phyloP scores from a whole-genome alignment of 352 stramenopile species.

The Aphanomyces cochlioides region DNA sequence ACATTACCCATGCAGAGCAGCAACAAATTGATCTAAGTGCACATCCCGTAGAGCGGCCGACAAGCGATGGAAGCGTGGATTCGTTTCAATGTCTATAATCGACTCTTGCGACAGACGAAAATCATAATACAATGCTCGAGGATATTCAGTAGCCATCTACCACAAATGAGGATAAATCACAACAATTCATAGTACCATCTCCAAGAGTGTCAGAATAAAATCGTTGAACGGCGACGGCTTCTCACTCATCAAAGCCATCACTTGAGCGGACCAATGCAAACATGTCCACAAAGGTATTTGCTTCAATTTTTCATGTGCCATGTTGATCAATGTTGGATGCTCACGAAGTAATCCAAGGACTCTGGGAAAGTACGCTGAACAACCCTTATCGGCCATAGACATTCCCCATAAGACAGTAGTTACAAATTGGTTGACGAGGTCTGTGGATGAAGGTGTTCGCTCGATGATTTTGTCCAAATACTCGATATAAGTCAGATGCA shows the following conservation, averaged over 20 bases:
- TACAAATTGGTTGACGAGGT: slow-evolving; percentile 35
- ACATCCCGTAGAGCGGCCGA: slow-evolving; percentile 52
- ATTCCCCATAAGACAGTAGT: slow-evolving; percentile 70
- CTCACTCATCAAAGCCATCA: slow-evolving; percentile 66
- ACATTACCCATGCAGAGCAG: slow-evolving; percentile 41
- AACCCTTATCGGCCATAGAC: slow-evolving; percentile 54
- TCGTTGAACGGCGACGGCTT: slow-evolving; percentile 38
- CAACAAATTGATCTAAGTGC: slow-evolving; percentile 80
- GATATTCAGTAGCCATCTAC: slow-evolving; percentile 71
- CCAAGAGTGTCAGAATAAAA: slow-evolving; percentile 57
- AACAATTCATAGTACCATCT: slow-evolving; percentile 48
- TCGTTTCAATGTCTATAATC: slow-evolving; percentile 38
- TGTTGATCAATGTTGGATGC: slow-evolving; percentile 45
- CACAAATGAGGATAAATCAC: slow-evolving; percentile 9
- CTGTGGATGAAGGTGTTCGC: slow-evolving; percentile 32
- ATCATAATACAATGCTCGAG: slow-evolving; percentile 73
- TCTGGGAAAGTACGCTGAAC: slow-evolving; percentile 70
- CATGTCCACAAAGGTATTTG: slow-evolving; percentile 75
- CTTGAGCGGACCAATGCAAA: slow-evolving; percentile 67
- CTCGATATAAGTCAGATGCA: slow-evolving; percentile 46
- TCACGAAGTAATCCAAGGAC: slow-evolving; percentile 57
- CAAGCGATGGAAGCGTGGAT: slow-evolving; percentile 44
- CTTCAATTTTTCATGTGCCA: slow-evolving; percentile 44
- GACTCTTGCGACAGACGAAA: slow-evolving; percentile 63
- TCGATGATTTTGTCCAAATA: slow-evolving; percentile 53